Evolutionary conservation across 129 eudicot species (phyloP).

Genomic region (Lactuca sativa): DNA sequence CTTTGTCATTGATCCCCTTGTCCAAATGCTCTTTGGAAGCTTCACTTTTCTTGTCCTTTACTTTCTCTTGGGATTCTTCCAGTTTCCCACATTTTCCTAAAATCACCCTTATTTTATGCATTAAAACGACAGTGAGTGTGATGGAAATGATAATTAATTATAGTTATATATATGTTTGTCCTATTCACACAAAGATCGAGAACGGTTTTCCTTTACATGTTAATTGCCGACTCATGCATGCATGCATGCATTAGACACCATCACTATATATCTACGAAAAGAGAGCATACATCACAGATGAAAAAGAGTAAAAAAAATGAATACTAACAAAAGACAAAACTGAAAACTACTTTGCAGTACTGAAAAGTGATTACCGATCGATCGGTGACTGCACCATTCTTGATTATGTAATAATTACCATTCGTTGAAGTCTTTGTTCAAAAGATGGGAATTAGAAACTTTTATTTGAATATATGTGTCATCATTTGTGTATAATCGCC

Average conservation of each 20-base stretch:
- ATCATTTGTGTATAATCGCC: neutral
- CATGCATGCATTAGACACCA: slow-evolving; percentile 7
- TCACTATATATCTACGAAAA: slow-evolving; percentile 2
- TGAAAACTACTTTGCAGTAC: slow-evolving; percentile 15
- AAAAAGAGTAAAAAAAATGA: neutral
- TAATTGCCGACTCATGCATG: slow-evolving; percentile 25
- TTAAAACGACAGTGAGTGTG: neutral
- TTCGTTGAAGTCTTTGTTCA: neutral
- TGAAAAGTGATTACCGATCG: slow-evolving; percentile 17
- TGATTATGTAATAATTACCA: slow-evolving; percentile 16
- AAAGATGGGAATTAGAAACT: neutral
- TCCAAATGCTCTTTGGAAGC: slow-evolving; percentile 39
- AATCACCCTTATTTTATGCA: neutral
- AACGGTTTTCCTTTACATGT: slow-evolving; percentile 6
- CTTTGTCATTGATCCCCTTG: slow-evolving; percentile 37
- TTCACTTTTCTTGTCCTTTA: slow-evolving; percentile 35
- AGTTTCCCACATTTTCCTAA: slow-evolving; percentile 6
- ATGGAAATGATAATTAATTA: neutral
- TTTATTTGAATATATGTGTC: neutral
- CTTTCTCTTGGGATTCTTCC: slow-evolving; percentile 26
- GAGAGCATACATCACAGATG: slow-evolving; percentile 8
- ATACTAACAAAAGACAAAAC: slow-evolving; percentile 19
- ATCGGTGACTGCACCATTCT: neutral
- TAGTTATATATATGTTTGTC: neutral
- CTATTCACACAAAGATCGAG: neutral